Base-by-base conservation (phyloP, 2,329 filamentous ascomycete species). In the Penicillium sp. region DNA sequence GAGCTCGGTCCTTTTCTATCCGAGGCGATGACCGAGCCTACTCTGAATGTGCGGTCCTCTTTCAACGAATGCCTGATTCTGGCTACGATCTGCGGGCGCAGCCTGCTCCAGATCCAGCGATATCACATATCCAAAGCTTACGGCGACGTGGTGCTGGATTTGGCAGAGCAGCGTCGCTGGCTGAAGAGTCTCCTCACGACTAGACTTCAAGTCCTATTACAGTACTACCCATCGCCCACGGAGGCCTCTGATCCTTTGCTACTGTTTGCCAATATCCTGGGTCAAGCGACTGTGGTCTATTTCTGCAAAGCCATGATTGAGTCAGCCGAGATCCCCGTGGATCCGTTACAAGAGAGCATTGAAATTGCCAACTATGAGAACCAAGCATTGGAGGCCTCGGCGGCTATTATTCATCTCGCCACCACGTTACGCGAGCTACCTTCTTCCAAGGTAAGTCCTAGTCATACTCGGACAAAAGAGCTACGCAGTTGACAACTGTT, bases 51-150 rank as follows among this genome's bases (percentile, higher is more conserved):
- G 7, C 41, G 20, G 15, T 58, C 57, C 0, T 34, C 58, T 2
- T 61, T 64, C 31, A 56, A 48, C 15, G 59, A 63, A 36, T 63
- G 53, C 34, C 45, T 65, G 15, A 56, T 64, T 13, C 43, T 64
- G 2, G 57, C 54, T 8, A 61, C 59, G 1, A 47, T 57, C 7
- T 54, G 52, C 32, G 52, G 52, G 2, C 53, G 53, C 10, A 48
- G 41, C 33, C 42, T 55, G 18, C 26, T 48, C 5, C 51, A 50
- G 13, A 29, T 18, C 18, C 48, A 56, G 25, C 39, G 42, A 26
- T 37, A 37, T 11, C 29, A 44, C 9, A 45, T 53, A 6, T 40
- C 39, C 7, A 38, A 45, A 17, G 51, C 39, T 2, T 53, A 57
- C 19, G 45, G 44, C 4, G 43, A 56, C 16, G 39, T 29, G 19